Conservation (phyloP, 345 rosid genomes). For the Gossypium anomalum region DNA sequence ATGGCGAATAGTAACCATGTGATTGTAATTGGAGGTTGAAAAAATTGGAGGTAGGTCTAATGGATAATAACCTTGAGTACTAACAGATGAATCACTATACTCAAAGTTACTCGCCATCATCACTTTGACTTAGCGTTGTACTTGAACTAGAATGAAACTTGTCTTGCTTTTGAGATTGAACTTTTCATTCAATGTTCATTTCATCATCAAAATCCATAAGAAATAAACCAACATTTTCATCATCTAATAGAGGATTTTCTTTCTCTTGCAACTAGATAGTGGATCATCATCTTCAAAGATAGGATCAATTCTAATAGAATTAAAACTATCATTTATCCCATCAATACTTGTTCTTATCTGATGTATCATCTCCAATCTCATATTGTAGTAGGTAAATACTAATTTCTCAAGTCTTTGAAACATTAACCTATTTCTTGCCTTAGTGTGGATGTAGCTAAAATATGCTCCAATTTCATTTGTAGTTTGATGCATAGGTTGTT, state of each 20-base stretch:
- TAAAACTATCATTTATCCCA: not conserved
- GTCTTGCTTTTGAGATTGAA: not conserved
- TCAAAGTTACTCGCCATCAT: not conserved
- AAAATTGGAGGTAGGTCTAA: not conserved
- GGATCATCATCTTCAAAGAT: not conserved
- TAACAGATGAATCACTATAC: not conserved
- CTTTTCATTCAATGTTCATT: not conserved
- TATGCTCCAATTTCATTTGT: too few relatives aligned
- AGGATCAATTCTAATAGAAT: not conserved
- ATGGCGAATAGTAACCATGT: not conserved
- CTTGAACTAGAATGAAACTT: not conserved
- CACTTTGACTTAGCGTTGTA: not conserved
- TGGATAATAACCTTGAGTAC: not conserved
- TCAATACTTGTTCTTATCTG: not conserved
- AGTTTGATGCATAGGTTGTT: too few relatives aligned
- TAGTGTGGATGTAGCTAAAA: not conserved
- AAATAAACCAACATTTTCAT: not conserved
- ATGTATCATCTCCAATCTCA: not conserved
- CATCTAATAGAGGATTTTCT: not conserved
- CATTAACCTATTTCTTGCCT: not conserved
- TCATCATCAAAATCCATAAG: not conserved
- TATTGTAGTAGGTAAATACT: not conserved
- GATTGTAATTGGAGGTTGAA: not conserved
- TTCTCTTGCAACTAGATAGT: not conserved
- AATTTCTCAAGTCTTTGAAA: not conserved